Evolutionary conservation across 1,284 basidiomycete species (phyloP).

Genomic region (Cerioporus squamosus): DNA sequence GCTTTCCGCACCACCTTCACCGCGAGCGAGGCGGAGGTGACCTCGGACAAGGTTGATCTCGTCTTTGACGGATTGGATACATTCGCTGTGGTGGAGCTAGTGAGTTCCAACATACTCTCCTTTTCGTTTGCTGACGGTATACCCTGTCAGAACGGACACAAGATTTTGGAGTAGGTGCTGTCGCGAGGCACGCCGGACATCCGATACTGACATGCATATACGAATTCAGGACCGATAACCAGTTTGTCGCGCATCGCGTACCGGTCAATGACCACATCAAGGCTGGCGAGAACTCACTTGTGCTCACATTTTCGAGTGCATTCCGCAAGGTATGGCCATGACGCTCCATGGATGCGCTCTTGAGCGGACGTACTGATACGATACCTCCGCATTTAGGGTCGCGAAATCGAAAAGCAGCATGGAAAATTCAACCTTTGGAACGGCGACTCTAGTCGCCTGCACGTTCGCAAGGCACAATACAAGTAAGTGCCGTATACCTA

Average conservation of each 20-base stretch:
- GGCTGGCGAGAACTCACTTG: slow-evolving; percentile 66
- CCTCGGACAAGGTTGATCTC: slow-evolving; percentile 62
- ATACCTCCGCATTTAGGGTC: slow-evolving; percentile 50
- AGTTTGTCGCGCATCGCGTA: slow-evolving; percentile 76
- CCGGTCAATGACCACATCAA: slow-evolving; percentile 58
- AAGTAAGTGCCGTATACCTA: too few relatives aligned
- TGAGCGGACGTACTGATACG: too few relatives aligned
- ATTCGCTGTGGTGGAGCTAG: slow-evolving; percentile 72
- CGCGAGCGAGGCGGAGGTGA: slow-evolving; percentile 52
- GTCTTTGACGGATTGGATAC: slow-evolving; percentile 91
- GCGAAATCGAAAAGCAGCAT: slow-evolving; percentile 65
- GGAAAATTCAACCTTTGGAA: slow-evolving; percentile 78
- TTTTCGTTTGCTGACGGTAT: not conserved
- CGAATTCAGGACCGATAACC: slow-evolving; percentile 64
- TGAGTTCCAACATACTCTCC: slow-evolving; percentile 39
- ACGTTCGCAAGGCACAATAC: slow-evolving; percentile 90
- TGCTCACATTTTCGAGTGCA: slow-evolving; percentile 75
- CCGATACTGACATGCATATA: not conserved
- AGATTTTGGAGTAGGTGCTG: slow-evolving; percentile 60
- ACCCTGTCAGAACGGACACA: slow-evolving; percentile 63
- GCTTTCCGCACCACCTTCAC: slow-evolving; percentile 75
- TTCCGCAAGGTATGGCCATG: slow-evolving; percentile 60
- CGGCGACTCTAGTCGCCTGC: slow-evolving; percentile 84
- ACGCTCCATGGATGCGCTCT: too few relatives aligned
- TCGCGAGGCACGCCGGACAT: not conserved